Conservation (phyloP, 2,329 filamentous ascomycete genomes). For the Lachnellula willkommii region DNA sequence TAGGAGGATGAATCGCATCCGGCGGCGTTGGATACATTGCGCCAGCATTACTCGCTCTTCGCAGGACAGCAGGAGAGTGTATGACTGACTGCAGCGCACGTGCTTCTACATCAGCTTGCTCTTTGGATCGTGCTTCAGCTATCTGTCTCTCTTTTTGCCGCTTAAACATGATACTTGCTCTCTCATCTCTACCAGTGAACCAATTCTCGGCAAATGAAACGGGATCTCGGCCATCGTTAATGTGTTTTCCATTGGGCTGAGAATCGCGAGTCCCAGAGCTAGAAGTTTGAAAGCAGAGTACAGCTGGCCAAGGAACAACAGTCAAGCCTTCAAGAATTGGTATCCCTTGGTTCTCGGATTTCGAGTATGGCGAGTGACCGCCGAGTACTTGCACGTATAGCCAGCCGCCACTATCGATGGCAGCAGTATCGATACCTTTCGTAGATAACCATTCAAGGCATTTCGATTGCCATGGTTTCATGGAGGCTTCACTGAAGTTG, state of each 20-base stretch:
- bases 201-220: slow-evolving; percentile 35
- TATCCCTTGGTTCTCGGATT: slow-evolving; percentile 20
- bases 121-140: slow-evolving; percentile 33
- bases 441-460: slow-evolving; percentile 31
- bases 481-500: slow-evolving; percentile 17
- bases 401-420: slow-evolving; percentile 30
- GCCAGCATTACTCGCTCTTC: slow-evolving; percentile 46
- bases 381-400: slow-evolving; percentile 28
- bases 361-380: slow-evolving; percentile 19
- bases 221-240: slow-evolving; percentile 26
- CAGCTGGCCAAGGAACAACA: slow-evolving; percentile 31
- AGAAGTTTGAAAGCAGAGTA: slow-evolving; percentile 29
- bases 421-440: slow-evolving; percentile 25
- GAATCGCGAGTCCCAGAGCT: slow-evolving; percentile 10
- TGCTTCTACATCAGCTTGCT: slow-evolving; percentile 39
- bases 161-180: slow-evolving; percentile 42
- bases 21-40: slow-evolving; percentile 69
- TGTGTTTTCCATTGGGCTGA: neutral
- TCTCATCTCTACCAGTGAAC: slow-evolving; percentile 30
- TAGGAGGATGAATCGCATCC: slow-evolving; percentile 53
- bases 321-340: slow-evolving; percentile 23
- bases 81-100: slow-evolving; percentile 42
- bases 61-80: slow-evolving; percentile 47
- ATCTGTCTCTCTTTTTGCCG: slow-evolving; percentile 48
- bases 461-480: slow-evolving; percentile 28